These are phyloP conservation scores for Polygonum maritimum DNA, from an alignment of 148 eudicot species.

Conservation along the genomic window DNA sequence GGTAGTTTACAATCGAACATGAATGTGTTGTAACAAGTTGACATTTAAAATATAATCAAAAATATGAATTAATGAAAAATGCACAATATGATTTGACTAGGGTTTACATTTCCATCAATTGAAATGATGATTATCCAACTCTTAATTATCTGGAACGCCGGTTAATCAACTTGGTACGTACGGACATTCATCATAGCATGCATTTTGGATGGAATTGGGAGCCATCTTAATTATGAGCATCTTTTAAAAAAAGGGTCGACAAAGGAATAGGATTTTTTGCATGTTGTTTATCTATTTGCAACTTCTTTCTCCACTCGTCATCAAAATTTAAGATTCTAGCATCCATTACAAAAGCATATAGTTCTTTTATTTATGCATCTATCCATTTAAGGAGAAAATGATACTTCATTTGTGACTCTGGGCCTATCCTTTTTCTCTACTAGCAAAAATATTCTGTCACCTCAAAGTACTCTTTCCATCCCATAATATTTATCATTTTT, in stretches of 20 bases:
- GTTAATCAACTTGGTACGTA: too few relatives aligned
- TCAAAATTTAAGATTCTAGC: neutral
- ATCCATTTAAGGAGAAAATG: neutral
- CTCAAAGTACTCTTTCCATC: neutral
- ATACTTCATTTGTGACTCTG: neutral
- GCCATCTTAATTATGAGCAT: neutral
- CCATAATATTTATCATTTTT: too few relatives aligned
- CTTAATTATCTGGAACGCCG: too few relatives aligned
- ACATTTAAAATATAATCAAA: too few relatives aligned
- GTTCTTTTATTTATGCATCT: neutral
- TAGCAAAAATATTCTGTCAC: neutral
- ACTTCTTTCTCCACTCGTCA: neutral
- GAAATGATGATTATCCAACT: too few relatives aligned
- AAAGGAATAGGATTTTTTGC: neutral
- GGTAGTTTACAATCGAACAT: too few relatives aligned
- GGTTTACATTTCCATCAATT: neutral
- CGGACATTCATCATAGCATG: too few relatives aligned
- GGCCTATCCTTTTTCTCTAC: neutral
- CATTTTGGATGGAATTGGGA: neutral
- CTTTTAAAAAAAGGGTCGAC: neutral
- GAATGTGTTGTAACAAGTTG: too few relatives aligned
- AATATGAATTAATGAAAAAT: too few relatives aligned
- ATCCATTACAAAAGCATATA: constrained; percentile 6
- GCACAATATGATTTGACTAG: neutral
- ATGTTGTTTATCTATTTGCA: neutral